phyloP scores from a whole-genome alignment of 805 yeast species.

The Metschnikowia rubicola region DNA sequence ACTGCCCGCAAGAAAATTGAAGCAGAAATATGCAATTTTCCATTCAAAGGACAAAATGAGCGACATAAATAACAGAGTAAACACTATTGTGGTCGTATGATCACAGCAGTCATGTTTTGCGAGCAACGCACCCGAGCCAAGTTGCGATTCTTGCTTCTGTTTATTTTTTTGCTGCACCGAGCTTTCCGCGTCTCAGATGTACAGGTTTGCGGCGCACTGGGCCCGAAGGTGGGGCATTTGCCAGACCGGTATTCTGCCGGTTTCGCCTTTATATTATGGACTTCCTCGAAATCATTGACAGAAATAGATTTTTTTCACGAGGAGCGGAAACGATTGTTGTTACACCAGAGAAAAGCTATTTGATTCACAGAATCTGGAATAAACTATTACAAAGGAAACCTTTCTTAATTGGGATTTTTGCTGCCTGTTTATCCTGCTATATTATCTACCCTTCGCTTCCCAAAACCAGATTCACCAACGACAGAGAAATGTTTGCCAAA shows the following conservation, averaged over 20 bases:
- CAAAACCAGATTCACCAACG: neutral
- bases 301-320: conserved; percentile 3
- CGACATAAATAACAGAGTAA: too few relatives aligned
- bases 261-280: conserved; percentile 6
- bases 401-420: neutral
- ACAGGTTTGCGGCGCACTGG: conserved; percentile 3
- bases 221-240: conserved; percentile 6
- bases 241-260: neutral
- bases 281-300: conserved; percentile 8
- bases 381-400: neutral
- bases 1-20: too few relatives aligned
- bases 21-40: too few relatives aligned
- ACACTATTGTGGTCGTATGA: too few relatives aligned
- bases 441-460: conserved; percentile 14
- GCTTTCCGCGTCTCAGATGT: neutral
- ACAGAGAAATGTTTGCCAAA: conserved; percentile 37
- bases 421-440: conserved; percentile 10
- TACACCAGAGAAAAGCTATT: neutral
- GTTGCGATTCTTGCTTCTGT: neutral
- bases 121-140: too few relatives aligned
- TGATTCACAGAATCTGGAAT: neutral
- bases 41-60: too few relatives aligned
- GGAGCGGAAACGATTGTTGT: neutral
- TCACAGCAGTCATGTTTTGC: too few relatives aligned
- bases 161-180: neutral